Base-by-base conservation (phyloP, 2,329 filamentous ascomycete species). In the Monosporascus sp. region DNA sequence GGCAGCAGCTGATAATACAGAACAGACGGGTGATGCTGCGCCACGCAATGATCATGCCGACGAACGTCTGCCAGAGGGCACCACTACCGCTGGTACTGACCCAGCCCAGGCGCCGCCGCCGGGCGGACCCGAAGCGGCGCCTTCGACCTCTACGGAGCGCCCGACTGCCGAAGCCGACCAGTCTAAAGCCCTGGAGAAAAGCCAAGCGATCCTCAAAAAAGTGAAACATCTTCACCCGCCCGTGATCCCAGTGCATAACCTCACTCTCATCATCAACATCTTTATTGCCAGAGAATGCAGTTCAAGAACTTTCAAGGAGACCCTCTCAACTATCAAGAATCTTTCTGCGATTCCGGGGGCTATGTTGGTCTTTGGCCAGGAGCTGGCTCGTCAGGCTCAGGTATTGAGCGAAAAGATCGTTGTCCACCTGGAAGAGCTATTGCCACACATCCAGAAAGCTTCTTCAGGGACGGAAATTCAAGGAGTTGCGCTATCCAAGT, bases 291-390 rank as follows among this genome's bases (percentile, higher is more conserved):
- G 92, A 48, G 94, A 99, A 71, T 99, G 94, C 73, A 96, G 91
- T 66, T 92, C 90, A 58, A 97, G 96, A 77, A 97, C 94, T 0
- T 99, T 99, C 80, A 90, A 94, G 68, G 95, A 97, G 71, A 97
- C 94, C 1, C 82, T 99, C 51, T 94, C 93, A 17, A 95, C 95
- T n/a, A 96, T 99, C 77, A 97, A 96, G 75, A 97, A 97, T 66
- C 81, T 99, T 44, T 97, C 92, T 5, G 87, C 90, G 40, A 94
- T 99, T 56, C 91, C 93, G 17, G 91, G 88, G 14, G 91, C 93
- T 19, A 94, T 95, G 72, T 83, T 88, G 51, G 81, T 91, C 11
- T 97, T 99, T 69, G 94, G 94, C n/a, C 86, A 89, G 61, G 93
- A 99, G 72, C 81, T 99, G 49, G 90, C 96, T 54, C 82, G 83